Conservation (phyloP, 345 rosid genomes). For the Syzygium jambos region DNA sequence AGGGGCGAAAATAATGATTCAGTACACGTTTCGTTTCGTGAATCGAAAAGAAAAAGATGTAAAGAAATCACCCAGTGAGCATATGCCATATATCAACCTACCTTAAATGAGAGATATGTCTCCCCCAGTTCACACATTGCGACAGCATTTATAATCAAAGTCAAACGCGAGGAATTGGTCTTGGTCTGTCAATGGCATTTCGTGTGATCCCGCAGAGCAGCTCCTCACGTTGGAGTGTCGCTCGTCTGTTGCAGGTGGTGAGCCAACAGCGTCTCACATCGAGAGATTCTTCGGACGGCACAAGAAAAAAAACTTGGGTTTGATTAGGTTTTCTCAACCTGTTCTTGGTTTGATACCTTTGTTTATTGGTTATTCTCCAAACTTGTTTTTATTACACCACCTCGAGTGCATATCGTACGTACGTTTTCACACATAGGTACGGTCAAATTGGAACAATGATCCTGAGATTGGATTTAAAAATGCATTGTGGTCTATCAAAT, state of each 20-base stretch:
- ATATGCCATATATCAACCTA: neutral
- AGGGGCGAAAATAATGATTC: neutral
- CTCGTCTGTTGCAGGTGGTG: neutral
- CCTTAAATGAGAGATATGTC: neutral
- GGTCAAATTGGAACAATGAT: neutral
- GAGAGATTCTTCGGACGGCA: neutral
- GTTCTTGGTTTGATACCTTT: neutral
- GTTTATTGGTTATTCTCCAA: neutral
- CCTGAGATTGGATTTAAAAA: too few species aligned
- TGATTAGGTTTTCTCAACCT: neutral
- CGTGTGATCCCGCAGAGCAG: neutral
- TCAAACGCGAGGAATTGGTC: neutral
- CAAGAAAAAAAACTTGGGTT: neutral
- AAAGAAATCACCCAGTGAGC: neutral
- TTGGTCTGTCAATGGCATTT: neutral
- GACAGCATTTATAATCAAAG: neutral
- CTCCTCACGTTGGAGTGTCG: neutral
- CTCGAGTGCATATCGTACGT: neutral
- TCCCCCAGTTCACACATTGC: neutral
- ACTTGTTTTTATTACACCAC: neutral
- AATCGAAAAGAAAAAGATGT: neutral
- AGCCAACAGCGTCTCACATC: neutral
- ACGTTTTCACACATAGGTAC: neutral
- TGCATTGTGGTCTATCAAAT: too few species aligned
- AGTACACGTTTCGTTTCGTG: neutral